phyloP scores from a whole-genome alignment of 2,329 filamentous ascomycete species.

The Fusarium sp. region DNA sequence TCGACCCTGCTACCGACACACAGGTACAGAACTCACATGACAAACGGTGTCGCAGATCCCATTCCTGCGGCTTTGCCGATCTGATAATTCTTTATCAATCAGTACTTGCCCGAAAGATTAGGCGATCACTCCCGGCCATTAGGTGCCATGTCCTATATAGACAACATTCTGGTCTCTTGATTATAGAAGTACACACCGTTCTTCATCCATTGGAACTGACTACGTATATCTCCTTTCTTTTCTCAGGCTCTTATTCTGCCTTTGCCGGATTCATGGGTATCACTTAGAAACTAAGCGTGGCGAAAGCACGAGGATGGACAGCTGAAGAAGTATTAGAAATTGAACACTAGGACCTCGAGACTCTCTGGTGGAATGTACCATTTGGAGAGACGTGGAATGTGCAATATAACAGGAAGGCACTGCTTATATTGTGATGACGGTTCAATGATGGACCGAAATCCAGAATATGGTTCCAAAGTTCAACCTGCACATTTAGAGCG shows the following conservation, averaged over 20 bases:
- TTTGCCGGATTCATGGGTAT: no score
- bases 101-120: not conserved
- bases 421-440: not conserved
- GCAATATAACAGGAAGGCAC: not conserved
- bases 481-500: not conserved
- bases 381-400: not conserved
- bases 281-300: not conserved
- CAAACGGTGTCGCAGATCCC: not conserved
- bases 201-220: not conserved
- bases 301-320: not conserved
- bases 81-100: not conserved
- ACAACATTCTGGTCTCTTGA: not conserved
- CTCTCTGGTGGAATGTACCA: no score
- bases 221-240: no score
- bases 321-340: not conserved
- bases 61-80: not conserved
- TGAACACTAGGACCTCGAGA: no score
- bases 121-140: not conserved
- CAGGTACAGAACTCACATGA: slow-evolving; percentile 1
- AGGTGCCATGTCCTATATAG: not conserved
- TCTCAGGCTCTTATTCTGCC: no score
- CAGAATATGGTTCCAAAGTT: not conserved
- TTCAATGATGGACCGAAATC: not conserved
- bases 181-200: not conserved
- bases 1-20: not conserved